Conservation (phyloP, 495 filamentous ascomycete genomes). For the Stereocaulon alpinum region DNA sequence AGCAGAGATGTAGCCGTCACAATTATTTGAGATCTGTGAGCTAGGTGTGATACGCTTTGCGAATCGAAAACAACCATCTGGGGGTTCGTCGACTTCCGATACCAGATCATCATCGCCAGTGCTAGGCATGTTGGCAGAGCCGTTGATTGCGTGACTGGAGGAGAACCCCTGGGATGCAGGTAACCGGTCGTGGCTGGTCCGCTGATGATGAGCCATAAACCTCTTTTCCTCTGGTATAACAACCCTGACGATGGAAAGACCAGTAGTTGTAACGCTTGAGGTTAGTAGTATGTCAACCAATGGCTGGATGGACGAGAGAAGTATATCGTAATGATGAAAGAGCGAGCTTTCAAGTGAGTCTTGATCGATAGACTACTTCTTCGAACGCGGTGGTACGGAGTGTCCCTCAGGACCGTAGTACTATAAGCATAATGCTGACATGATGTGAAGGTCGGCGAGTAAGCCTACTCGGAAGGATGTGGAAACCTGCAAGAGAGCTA, state of each 20-base stretch:
- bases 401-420: slow-evolving; percentile 28
- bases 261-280: background rate
- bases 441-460: slow-evolving; percentile 20
- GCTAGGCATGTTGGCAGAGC: background rate
- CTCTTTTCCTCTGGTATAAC: background rate
- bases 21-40: slow-evolving; percentile 22
- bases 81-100: slow-evolving; percentile 44
- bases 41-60: slow-evolving; percentile 30
- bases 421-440: slow-evolving; percentile 27
- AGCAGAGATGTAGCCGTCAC: slow-evolving; percentile 32
- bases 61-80: slow-evolving; percentile 27
- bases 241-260: background rate
- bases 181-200: slow-evolving; percentile 2
- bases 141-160: background rate
- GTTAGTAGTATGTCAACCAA: background rate
- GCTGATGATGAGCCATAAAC: slow-evolving; percentile 16
- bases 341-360: background rate
- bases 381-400: background rate
- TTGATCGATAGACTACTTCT: background rate
- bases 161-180: slow-evolving; percentile 3
- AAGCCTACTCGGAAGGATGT: slow-evolving; percentile 7
- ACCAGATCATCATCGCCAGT: slow-evolving; percentile 18
- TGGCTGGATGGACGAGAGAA: background rate
- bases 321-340: background rate
- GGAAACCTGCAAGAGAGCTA: background rate